Base-by-base conservation (phyloP, 768 basidiomycete species). In the Kwoniella dendrophila region DNA sequence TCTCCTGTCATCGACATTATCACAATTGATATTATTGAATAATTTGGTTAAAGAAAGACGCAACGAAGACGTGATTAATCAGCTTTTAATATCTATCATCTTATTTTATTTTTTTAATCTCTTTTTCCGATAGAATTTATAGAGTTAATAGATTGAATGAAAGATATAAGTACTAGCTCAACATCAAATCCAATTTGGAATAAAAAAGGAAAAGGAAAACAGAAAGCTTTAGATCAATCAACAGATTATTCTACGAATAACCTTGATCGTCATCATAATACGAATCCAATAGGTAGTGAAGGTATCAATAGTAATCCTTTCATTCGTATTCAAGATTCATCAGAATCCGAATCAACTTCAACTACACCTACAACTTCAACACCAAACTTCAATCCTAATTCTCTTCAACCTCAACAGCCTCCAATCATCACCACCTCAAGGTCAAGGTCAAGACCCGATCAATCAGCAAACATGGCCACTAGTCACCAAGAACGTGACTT, bases 21-120 rank as follows among this genome's bases (percentile, higher is more conserved):
- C n/a, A n/a, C n/a, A n/a, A n/a, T n/a, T n/a, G n/a, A n/a, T n/a
- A n/a, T n/a, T n/a, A n/a, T n/a, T n/a, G n/a, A n/a, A n/a, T n/a
- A n/a, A n/a, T n/a, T n/a, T n/a, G n/a, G n/a, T n/a, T n/a, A n/a
- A n/a, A n/a, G n/a, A 20, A 36, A 36, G 48, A 34, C 34, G 40
- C 36, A 54, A 54, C 36, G 52, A 59, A 59, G 58, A 59, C 58
- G 58, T 59, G 58, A 34, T 59, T 20, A 38, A 20, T 34, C 40
- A 16, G 4, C 16, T 48, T 41, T n/a, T n/a, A n/a, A 16, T 22
- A 49, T 36, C 56, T 59, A 41, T 41, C 40, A 30, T 29, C 24
- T 38, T 55, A 34, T 27, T 18, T 55, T 27, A n/a, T 41, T 54
- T 44, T 29, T 11, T 43, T 16, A 18, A 7, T 44, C 54, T 14